Conservation (phyloP, 192 early-diverging fungal species). For the Dispira parvispora region DNA sequence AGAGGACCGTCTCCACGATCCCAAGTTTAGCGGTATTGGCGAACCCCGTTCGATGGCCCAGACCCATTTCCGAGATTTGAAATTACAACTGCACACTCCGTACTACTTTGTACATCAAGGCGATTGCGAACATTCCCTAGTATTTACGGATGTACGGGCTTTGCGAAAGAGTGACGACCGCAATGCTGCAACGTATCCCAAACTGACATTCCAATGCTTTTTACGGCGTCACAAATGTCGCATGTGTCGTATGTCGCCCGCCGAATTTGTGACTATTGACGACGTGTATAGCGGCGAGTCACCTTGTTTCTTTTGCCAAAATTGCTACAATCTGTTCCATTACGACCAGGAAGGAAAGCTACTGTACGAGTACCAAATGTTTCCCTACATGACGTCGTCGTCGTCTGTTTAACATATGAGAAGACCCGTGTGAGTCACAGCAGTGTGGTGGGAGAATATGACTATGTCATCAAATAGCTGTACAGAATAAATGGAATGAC, state of each 20-base stretch:
- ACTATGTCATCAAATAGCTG: too few species aligned
- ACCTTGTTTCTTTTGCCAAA: slow-evolving; percentile 50
- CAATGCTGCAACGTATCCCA: slow-evolving; percentile 32
- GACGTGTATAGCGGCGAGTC: slow-evolving; percentile 51
- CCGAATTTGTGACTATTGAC: slow-evolving; percentile 46
- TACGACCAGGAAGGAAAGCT: slow-evolving; percentile 35
- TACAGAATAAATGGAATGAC: too few species aligned
- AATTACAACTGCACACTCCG: slow-evolving; percentile 40
- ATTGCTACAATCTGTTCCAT: slow-evolving; percentile 55
- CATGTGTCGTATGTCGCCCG: slow-evolving; percentile 41
- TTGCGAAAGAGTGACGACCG: slow-evolving; percentile 29
- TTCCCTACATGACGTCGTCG: slow-evolving; percentile 18
- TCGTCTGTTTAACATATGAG: too few species aligned
- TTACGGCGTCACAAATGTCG: slow-evolving; percentile 36
- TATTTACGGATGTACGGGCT: slow-evolving; percentile 41
- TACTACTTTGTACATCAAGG: slow-evolving; percentile 67
- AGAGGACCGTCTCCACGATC: slow-evolving; percentile 27
- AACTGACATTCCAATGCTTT: slow-evolving; percentile 32
- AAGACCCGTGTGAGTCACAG: too few species aligned
- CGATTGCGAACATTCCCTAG: slow-evolving; percentile 56
- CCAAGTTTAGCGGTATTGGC: slow-evolving; percentile 25
- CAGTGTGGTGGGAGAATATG: too few species aligned
- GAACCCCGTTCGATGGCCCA: slow-evolving; percentile 38
- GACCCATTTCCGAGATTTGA: slow-evolving; percentile 39
- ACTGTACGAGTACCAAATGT: slow-evolving; percentile 32